These are phyloP conservation scores for Xerocomellus chrysenteron DNA, from an alignment of 768 basidiomycete genomes.

Conservation along the genomic window DNA sequence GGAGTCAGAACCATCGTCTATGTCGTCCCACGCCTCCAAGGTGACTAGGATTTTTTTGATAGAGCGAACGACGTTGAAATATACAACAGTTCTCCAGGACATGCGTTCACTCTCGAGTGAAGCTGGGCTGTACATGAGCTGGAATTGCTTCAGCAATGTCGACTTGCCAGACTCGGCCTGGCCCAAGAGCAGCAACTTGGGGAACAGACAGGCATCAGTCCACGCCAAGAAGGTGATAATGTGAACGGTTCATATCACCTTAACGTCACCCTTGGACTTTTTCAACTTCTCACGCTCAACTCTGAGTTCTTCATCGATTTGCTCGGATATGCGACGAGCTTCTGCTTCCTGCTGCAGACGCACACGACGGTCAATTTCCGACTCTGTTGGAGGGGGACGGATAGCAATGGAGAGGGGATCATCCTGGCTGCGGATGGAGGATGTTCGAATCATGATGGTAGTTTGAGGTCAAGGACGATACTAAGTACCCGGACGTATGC, in stretches of 20 bases:
- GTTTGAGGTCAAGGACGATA: conserved; percentile 29
- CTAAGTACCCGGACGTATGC: neutral
- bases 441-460: conserved; percentile 58
- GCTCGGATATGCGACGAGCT: conserved; percentile 73
- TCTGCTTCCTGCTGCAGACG: conserved; percentile 69
- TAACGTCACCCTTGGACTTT: conserved; percentile 71
- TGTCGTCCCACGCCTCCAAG: conserved; percentile 61
- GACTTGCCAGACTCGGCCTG: conserved; percentile 81
- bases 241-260: conserved; percentile 40
- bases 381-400: conserved; percentile 64
- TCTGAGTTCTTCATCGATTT: conserved; percentile 79
- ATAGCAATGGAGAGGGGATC: conserved; percentile 72
- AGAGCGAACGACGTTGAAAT: conserved; percentile 73
- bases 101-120: conserved; percentile 66
- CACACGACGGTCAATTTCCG: conserved; percentile 56
- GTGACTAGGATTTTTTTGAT: conserved; percentile 67
- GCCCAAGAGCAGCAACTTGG: conserved; percentile 68
- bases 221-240: neutral
- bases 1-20: conserved; percentile 49
- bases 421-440: conserved; percentile 71
- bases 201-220: conserved; percentile 20
- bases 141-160: conserved; percentile 76
- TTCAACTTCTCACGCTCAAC: conserved; percentile 64
- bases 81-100: conserved; percentile 73
- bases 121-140: conserved; percentile 76